Evolutionary conservation across 208 protist species (phyloP).

Genomic region (Leishmania amazonensis): DNA sequence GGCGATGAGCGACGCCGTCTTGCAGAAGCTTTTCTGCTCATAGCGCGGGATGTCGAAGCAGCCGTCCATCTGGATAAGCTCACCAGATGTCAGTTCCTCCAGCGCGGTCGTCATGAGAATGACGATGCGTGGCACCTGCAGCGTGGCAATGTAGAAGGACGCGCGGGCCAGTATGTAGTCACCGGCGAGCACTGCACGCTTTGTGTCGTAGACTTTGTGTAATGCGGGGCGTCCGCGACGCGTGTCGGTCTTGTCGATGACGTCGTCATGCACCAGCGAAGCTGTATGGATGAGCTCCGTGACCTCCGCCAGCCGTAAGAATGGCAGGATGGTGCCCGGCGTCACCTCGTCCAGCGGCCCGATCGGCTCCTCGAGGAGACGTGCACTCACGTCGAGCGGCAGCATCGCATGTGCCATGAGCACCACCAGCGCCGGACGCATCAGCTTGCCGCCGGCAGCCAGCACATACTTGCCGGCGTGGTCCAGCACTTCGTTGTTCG

Average conservation of each 20-base stretch:
- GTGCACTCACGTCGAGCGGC: slow-evolving; percentile 47
- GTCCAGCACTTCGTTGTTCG: slow-evolving; percentile 76
- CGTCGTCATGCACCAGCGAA: slow-evolving; percentile 96
- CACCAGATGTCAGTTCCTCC: slow-evolving; percentile 92
- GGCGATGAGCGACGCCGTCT: slow-evolving; percentile 94
- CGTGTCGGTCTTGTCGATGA: slow-evolving; percentile 94
- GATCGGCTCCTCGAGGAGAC: slow-evolving; percentile 39
- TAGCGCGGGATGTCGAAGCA: slow-evolving; percentile 81
- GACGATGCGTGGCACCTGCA: slow-evolving; percentile 90
- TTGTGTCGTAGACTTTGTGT: slow-evolving; percentile 85
- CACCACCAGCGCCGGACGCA: slow-evolving; percentile 80
- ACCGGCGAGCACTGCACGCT: slow-evolving; percentile 91
- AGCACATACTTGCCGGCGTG: slow-evolving; percentile 79
- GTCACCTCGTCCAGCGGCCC: slow-evolving; percentile 66
- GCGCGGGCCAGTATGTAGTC: slow-evolving; percentile 95
- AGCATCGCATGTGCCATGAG: slow-evolving; percentile 80
- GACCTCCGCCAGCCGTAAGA: slow-evolving; percentile 91
- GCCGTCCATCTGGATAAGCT: slow-evolving; percentile 95
- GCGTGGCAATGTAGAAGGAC: slow-evolving; percentile 82
- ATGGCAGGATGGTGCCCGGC: slow-evolving; percentile 60
- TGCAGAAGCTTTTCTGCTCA: slow-evolving; percentile 93
- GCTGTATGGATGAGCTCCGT: slow-evolving; percentile 97
- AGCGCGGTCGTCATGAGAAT: slow-evolving; percentile 92
- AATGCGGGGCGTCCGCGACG: slow-evolving; percentile 86
- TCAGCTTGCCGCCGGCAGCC: slow-evolving; percentile 68